phyloP scores from a whole-genome alignment of 441 rosid species.

The Syzygium malaccense region DNA sequence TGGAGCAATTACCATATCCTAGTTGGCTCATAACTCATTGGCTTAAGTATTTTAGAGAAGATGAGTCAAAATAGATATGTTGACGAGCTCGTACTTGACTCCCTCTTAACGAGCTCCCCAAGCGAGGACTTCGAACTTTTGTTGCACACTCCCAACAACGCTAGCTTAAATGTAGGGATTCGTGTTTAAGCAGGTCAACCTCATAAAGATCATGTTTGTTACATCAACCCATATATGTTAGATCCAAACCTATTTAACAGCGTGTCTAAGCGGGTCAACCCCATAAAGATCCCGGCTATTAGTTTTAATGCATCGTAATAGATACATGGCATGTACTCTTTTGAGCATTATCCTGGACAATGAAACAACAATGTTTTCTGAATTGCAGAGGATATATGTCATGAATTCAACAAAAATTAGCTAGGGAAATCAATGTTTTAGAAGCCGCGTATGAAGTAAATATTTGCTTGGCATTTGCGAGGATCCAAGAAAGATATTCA shows the following conservation, averaged over 20 bases:
- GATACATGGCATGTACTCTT: background rate
- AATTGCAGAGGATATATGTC: background rate
- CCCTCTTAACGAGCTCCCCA: too few species aligned
- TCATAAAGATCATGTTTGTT: background rate
- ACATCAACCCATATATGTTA: background rate
- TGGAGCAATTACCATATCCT: too few species aligned
- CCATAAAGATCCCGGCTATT: background rate
- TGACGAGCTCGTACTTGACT: too few species aligned
- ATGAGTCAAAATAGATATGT: too few species aligned
- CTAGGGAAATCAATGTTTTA: background rate
- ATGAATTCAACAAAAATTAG: background rate
- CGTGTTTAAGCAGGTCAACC: background rate
- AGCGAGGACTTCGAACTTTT: too few species aligned
- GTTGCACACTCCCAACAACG: too few species aligned
- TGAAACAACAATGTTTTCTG: too few species aligned
- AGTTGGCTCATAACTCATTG: too few species aligned
- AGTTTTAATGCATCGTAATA: background rate
- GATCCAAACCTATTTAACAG: background rate
- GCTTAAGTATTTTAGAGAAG: too few species aligned
- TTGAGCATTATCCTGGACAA: background rate
- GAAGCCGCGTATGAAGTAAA: background rate
- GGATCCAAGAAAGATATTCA: background rate
- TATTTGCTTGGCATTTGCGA: background rate
- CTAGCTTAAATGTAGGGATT: too few species aligned
- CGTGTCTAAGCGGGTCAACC: too few species aligned